A percentile compares a stretch with the other conserved stretches of the same genome.
These are phyloP conservation scores for Chlamydomonas incerta DNA, from an alignment of 139 green algal species.

Conservation along the genomic window DNA sequence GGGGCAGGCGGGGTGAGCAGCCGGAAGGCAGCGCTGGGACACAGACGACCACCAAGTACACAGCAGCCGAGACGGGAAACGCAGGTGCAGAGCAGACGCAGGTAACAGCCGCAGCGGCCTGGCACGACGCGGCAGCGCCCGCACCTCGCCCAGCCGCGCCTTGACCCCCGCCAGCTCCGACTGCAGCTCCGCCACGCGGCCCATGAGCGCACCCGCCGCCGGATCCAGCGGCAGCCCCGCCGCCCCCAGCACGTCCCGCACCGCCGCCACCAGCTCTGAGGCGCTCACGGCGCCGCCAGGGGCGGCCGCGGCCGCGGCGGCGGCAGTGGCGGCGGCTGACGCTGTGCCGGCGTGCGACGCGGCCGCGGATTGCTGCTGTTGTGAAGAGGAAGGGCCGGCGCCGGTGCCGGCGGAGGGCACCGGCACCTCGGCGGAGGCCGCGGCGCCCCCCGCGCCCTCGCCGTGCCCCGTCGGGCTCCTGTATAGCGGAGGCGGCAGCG, in stretches of 20 bases:
- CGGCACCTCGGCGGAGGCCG: neutral
- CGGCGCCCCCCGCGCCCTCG: too few relatives aligned
- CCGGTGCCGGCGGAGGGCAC: neutral
- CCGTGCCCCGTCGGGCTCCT: neutral
- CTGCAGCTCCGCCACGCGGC: constrained; percentile 52
- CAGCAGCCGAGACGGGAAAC: too few relatives aligned
- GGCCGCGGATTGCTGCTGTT: too few relatives aligned
- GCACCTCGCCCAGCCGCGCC: constrained; percentile 10
- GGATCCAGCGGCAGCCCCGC: constrained; percentile 72
- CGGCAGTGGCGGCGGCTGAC: neutral
- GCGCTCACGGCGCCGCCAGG: constrained; percentile 30
- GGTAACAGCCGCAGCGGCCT: too few relatives aligned
- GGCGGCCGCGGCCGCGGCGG: neutral
- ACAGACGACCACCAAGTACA: too few relatives aligned
- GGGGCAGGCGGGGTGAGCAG: too few relatives aligned
- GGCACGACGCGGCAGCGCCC: neutral
- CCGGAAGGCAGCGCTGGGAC: too few relatives aligned
- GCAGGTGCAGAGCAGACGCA: too few relatives aligned
- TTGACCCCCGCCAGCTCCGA: constrained; percentile 45
- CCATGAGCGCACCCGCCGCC: constrained; percentile 63
- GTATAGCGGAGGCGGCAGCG: neutral
- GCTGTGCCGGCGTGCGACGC: too few relatives aligned
- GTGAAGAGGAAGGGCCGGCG: neutral
- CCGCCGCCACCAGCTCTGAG: constrained; percentile 62
- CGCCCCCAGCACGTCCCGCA: constrained; percentile 73